phyloP scores from a whole-genome alignment of 441 rosid species.

The Euphorbia corollata region DNA sequence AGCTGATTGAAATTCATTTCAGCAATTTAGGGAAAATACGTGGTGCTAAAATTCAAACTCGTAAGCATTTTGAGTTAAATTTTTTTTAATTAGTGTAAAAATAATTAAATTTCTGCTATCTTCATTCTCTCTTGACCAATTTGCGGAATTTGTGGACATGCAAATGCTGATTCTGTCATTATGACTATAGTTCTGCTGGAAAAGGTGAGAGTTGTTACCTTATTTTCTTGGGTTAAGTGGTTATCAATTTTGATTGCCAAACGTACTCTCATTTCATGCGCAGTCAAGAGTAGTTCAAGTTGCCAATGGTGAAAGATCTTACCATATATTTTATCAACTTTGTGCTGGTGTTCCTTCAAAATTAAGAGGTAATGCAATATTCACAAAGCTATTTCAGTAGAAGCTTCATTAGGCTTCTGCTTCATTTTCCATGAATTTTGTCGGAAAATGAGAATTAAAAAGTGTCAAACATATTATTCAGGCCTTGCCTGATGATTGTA shows the following conservation, averaged over 20 bases:
- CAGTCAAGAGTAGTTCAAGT: constrained; percentile 97
- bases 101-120: constrained; percentile 1
- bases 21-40: constrained; percentile 70
- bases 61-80: constrained; percentile 43
- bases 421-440: not conserved
- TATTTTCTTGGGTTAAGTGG: constrained; percentile 21
- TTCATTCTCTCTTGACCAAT: constrained; percentile 32
- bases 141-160: constrained; percentile 20
- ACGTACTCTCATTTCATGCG: constrained; percentile 26
- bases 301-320: constrained; percentile 82
- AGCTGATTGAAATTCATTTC: constrained; percentile 82
- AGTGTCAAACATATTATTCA: constrained; percentile 1
- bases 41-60: constrained; percentile 80
- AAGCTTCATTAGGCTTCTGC: constrained; percentile 8
- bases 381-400: not conserved
- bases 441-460: not conserved
- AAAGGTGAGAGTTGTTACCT: constrained; percentile 50
- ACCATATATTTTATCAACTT: constrained; percentile 83
- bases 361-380: constrained; percentile 60
- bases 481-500: not conserved
- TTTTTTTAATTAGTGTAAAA: constrained; percentile 10
- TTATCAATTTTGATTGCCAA: constrained; percentile 26
- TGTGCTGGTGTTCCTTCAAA: constrained; percentile 88
- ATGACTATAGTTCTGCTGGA: constrained; percentile 64
- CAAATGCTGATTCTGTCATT: constrained; percentile 22